phyloP scores from a whole-genome alignment of 352 stramenopile genomes.

The Phytophthora pistaciae region DNA sequence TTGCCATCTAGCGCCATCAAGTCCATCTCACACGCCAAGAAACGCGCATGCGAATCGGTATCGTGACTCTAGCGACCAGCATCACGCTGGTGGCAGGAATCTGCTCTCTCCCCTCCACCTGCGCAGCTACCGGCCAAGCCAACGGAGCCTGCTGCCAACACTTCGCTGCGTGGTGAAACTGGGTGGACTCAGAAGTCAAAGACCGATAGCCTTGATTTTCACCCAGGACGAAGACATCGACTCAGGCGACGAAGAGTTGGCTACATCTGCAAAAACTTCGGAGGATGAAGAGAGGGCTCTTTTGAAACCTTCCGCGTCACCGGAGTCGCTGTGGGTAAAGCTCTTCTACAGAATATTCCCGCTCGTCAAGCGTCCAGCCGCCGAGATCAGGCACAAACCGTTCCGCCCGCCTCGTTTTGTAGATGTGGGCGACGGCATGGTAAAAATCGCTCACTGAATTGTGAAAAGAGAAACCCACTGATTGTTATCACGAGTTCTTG shows the following conservation, averaged over 20 bases:
- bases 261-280: not conserved
- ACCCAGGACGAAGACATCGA: not conserved
- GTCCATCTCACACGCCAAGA: not conserved
- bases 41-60: not conserved
- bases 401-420: not conserved
- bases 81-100: not conserved
- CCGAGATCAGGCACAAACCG: not conserved
- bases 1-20: not conserved
- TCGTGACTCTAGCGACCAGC: not conserved
- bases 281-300: not conserved
- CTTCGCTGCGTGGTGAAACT: not conserved
- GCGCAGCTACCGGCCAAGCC: not conserved
- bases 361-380: not conserved
- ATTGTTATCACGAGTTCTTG: not conserved
- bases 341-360: slow-evolving; percentile 2
- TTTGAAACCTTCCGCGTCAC: not conserved
- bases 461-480: not conserved
- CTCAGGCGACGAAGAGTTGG: not conserved
- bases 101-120: not conserved
- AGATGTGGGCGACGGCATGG: not conserved
- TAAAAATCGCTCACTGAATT: too few relatives aligned
- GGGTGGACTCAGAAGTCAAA: not conserved
- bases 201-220: not conserved
- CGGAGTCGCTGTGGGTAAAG: not conserved
- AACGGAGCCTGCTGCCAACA: not conserved